These are phyloP conservation scores for Echium plantagineum DNA, from an alignment of 257 asterid species.

Conservation along the genomic window DNA sequence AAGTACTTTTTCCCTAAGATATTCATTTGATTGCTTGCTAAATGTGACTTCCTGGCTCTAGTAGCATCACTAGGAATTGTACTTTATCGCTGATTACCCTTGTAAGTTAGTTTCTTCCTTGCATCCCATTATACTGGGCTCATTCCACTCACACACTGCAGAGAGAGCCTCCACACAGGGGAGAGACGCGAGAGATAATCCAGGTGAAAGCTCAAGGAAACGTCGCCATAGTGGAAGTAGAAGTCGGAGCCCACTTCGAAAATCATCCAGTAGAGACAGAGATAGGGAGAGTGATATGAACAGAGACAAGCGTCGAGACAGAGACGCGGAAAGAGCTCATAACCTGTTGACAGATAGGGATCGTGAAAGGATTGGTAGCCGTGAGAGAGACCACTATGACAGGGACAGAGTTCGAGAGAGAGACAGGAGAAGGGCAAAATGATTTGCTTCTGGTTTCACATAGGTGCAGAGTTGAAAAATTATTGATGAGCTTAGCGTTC, in stretches of 20 bases:
- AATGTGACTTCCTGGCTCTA: not conserved
- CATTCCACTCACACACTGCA: slow-evolving; percentile 18
- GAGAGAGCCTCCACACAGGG: slow-evolving; percentile 41
- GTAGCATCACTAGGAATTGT: not conserved
- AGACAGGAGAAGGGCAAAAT: slow-evolving; percentile 45
- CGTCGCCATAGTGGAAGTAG: slow-evolving; percentile 62
- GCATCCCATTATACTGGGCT: not conserved
- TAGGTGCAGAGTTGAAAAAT: not conserved
- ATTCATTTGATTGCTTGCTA: not conserved
- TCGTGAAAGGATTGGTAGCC: slow-evolving; percentile 55
- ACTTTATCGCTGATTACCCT: not conserved
- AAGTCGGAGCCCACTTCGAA: slow-evolving; percentile 65
- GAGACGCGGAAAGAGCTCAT: slow-evolving; percentile 36
- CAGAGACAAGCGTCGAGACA: slow-evolving; percentile 42
- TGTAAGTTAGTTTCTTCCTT: not conserved
- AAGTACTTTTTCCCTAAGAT: too few relatives aligned
- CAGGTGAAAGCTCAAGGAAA: slow-evolving; percentile 43
- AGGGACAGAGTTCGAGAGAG: slow-evolving; percentile 47
- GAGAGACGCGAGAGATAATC: slow-evolving; percentile 43
- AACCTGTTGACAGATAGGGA: slow-evolving; percentile 22
- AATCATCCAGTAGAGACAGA: slow-evolving; percentile 40
- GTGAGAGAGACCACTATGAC: slow-evolving; percentile 70
- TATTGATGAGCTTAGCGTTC: too few relatives aligned
- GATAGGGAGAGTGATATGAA: slow-evolving; percentile 42
- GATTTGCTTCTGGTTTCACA: slow-evolving; percentile 18